Base-by-base conservation (phyloP, 495 filamentous ascomycete genomes). In the Achaetomiella virescens region DNA sequence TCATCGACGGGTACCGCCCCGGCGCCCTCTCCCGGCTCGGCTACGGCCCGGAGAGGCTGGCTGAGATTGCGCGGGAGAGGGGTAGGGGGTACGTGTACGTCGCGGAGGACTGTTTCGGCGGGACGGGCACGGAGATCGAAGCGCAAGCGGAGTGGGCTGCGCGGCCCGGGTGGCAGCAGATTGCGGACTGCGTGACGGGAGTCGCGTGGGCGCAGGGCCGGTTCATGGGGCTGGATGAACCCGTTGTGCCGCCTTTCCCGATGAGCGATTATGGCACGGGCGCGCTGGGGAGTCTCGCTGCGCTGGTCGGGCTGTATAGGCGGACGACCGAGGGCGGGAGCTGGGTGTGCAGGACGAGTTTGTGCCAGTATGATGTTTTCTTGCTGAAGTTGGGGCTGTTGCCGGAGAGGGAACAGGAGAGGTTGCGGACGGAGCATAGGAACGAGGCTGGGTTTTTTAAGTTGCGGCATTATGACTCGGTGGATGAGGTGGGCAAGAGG, bases 191-290 rank as follows among this genome's bases (percentile, higher is more conserved):
- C 48, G 69, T 72, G 45, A 63, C 69, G 20, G 84, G 86, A 15
- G 74, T 89, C 7, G 86, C 87, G 6, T 89, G 85, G 85, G 82
- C 81, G 4, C 87, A 90, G 67, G 87, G 86, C 10, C 55, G 78
- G 42, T 85, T 84, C 68, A 89, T 91, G 85, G 84, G 85, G 11
- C 70, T 82, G 10, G 62, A 78, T 11, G 82, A 83, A 58, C 87
- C 87, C 3, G 80, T 89, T n/a, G 81, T 90, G 0, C 88, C 87
- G 45, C 86, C 86, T 0, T 90, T 90, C 69, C 88, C 87, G 21
- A 90, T 88, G 74, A 88, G 83, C 36, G 88, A 90, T 70, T 90
- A 92, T 67, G 84, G 87, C 27, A 89, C 87, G 2, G 87, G 81
- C 4, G 74, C 65, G 58, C 80, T 86, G 70, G 85, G 84, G 20